A percentile compares a stretch with the other conserved stretches of the same genome.
Evolutionary conservation across 1,284 basidiomycete species (phyloP).

Genomic region (Irpex rosettiformis): DNA sequence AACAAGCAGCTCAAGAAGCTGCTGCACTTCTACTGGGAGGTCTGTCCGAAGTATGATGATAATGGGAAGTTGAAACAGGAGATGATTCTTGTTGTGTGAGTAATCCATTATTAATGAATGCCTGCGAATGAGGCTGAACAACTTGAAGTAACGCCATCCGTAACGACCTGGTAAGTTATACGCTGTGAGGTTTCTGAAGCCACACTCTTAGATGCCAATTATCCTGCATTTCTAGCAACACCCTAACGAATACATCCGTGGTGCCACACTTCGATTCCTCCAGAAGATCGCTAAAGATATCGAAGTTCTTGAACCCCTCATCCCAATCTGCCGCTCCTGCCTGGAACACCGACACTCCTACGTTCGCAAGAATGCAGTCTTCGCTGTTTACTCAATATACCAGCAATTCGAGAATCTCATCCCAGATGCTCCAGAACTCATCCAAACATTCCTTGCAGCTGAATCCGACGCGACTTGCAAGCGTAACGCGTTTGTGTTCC

Average conservation of each 20-base stretch:
- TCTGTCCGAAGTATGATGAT: conserved; percentile 98
- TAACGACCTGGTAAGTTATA: conserved; percentile 80
- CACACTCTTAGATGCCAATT: conserved; percentile 1
- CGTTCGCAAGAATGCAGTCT: conserved; percentile 98
- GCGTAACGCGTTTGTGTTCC: conserved; percentile 95
- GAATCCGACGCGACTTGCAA: conserved; percentile 97
- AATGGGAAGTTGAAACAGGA: conserved; percentile 98
- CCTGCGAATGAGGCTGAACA: conserved; percentile 16
- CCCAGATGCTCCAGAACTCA: conserved; percentile 94
- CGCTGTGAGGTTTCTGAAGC: not conserved
- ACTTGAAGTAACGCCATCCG: conserved; percentile 86
- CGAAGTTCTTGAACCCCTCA: conserved; percentile 94
- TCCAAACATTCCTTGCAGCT: conserved; percentile 96
- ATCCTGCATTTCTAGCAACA: conserved; percentile 74
- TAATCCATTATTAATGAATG: conserved; percentile 17
- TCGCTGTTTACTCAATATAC: conserved; percentile 94
- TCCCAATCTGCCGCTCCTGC: conserved; percentile 91
- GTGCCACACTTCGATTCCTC: conserved; percentile 93
- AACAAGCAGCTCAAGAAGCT: conserved; percentile 99
- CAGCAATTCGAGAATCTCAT: conserved; percentile 93
- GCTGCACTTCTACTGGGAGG: conserved; percentile 99
- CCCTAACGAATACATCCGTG: conserved; percentile 99
- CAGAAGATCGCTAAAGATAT: conserved; percentile 94
- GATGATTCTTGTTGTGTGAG: conserved; percentile 98
- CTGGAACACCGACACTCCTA: conserved; percentile 98